Conservation (phyloP, 306 rosid genomes). For the Prunus kanzakura region DNA sequence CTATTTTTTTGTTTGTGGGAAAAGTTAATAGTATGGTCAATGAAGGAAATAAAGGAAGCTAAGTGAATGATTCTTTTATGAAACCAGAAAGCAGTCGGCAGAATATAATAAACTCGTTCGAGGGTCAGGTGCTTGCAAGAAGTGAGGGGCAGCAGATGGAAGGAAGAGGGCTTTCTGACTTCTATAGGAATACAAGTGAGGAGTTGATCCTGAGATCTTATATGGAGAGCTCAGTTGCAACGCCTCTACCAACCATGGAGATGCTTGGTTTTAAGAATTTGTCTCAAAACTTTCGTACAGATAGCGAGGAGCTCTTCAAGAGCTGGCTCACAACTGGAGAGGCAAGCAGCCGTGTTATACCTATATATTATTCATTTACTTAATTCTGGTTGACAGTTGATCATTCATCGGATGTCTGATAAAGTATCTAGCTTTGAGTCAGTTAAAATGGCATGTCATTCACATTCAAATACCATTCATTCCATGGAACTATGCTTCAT, state of each 20-base stretch:
- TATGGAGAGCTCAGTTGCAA: slow-evolving; percentile 73
- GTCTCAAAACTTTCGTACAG: slow-evolving; percentile 67
- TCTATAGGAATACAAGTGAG: slow-evolving; percentile 80
- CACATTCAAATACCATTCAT: not conserved
- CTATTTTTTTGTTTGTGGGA: slow-evolving; percentile 20
- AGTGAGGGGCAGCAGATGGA: slow-evolving; percentile 52
- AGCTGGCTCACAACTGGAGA: slow-evolving; percentile 97
- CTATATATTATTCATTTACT: slow-evolving; percentile 2
- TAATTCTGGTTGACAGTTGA: slow-evolving; percentile 2
- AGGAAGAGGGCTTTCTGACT: slow-evolving; percentile 73
- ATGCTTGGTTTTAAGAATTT: slow-evolving; percentile 72
- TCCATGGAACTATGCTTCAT: not conserved
- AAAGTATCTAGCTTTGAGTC: not conserved
- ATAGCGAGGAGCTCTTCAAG: slow-evolving; percentile 92
- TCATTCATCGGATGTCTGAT: not conserved
- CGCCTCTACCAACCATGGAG: slow-evolving; percentile 70
- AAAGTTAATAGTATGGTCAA: slow-evolving; percentile 17
- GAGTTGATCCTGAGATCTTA: slow-evolving; percentile 72
- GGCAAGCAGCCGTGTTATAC: slow-evolving; percentile 53
- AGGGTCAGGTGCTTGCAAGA: slow-evolving; percentile 13
- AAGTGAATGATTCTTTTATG: slow-evolving; percentile 24
- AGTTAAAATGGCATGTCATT: not conserved
- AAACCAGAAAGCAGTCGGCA: slow-evolving; percentile 20
- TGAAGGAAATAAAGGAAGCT: slow-evolving; percentile 15
- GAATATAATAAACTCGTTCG: slow-evolving; percentile 19